Conservation (phyloP, 106 monocot genomes). For the Posidonia australis region DNA sequence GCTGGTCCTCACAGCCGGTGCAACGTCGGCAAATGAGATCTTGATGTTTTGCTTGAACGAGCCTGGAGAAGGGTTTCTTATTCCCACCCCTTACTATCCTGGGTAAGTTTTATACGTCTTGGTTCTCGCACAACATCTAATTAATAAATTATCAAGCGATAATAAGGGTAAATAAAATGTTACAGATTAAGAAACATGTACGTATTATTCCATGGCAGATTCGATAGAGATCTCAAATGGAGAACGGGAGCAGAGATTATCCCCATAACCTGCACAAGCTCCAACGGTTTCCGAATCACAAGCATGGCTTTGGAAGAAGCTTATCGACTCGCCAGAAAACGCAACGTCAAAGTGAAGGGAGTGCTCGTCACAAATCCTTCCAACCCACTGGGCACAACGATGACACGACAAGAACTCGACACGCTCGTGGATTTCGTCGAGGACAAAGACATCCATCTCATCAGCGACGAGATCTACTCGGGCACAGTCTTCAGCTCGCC, state of each 20-base stretch:
- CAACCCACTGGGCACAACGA: slow-evolving; percentile 57
- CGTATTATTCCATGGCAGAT: slow-evolving; percentile 18
- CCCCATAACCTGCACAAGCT: slow-evolving; percentile 58
- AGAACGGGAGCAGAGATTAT: slow-evolving; percentile 66
- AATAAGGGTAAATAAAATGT: background rate
- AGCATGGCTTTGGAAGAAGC: slow-evolving; percentile 41
- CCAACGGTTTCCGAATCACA: slow-evolving; percentile 45
- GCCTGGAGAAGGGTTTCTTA: slow-evolving; percentile 63
- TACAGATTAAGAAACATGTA: background rate
- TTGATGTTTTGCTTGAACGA: slow-evolving; percentile 80
- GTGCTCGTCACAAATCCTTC: slow-evolving; percentile 69
- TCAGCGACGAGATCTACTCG: slow-evolving; percentile 72
- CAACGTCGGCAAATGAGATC: slow-evolving; percentile 71
- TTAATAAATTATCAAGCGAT: background rate
- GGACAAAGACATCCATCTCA: slow-evolving; percentile 37
- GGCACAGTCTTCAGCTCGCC: slow-evolving; percentile 51
- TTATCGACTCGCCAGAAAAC: slow-evolving; percentile 20
- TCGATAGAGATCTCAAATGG: slow-evolving; percentile 77
- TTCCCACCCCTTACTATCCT: slow-evolving; percentile 82
- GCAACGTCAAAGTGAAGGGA: slow-evolving; percentile 35
- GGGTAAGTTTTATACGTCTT: slow-evolving; percentile 28
- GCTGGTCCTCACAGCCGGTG: slow-evolving; percentile 67
- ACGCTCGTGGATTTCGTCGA: slow-evolving; percentile 31
- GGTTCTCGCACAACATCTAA: background rate
- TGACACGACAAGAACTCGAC: slow-evolving; percentile 28